phyloP scores from a whole-genome alignment of 2,329 filamentous ascomycete species.

The Alternaria solani region DNA sequence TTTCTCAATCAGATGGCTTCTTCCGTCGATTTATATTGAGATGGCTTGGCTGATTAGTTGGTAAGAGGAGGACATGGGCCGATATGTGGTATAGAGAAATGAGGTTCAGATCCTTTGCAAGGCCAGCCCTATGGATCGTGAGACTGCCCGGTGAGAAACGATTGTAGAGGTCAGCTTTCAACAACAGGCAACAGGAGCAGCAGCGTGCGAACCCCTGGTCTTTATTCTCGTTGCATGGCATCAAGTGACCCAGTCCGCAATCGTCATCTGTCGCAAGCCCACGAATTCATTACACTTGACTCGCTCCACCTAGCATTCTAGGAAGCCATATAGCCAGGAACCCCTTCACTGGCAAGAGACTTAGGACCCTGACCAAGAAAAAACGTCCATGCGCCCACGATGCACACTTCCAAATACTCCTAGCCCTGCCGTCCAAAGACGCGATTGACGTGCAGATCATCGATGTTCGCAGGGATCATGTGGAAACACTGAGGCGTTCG shows the following conservation, averaged over 20 bases:
- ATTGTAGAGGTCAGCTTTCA: neutral
- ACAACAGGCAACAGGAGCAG: constrained; percentile 6
- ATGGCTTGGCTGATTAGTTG: neutral
- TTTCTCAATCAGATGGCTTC: neutral
- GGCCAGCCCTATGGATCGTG: constrained; percentile 1
- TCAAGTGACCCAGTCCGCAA: constrained; percentile 13
- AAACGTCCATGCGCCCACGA: constrained; percentile 14
- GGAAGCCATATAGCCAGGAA: constrained; percentile 18
- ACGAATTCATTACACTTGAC: constrained; percentile 16
- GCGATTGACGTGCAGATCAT: constrained; percentile 17
- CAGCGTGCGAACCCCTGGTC: constrained; percentile 11
- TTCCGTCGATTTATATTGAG: neutral
- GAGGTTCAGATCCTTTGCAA: constrained; percentile 6
- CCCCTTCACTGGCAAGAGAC: constrained; percentile 12
- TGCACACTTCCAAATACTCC: constrained; percentile 13
- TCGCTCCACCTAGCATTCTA: constrained; percentile 21
- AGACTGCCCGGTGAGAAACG: constrained; percentile 1
- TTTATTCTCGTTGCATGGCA: constrained; percentile 15
- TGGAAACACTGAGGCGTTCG: constrained; percentile 6
- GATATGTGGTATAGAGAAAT: neutral
- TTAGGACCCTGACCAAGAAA: constrained; percentile 12
- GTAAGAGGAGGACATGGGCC: neutral
- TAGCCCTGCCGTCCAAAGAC: constrained; percentile 7
- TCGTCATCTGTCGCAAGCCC: constrained; percentile 14
- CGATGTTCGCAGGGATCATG: constrained; percentile 17